Evolutionary conservation across 345 rosid genomes (phyloP), one percentile per base, ranked within the genome.

Genomic region (Eucalyptus guilfoylei): DNA sequence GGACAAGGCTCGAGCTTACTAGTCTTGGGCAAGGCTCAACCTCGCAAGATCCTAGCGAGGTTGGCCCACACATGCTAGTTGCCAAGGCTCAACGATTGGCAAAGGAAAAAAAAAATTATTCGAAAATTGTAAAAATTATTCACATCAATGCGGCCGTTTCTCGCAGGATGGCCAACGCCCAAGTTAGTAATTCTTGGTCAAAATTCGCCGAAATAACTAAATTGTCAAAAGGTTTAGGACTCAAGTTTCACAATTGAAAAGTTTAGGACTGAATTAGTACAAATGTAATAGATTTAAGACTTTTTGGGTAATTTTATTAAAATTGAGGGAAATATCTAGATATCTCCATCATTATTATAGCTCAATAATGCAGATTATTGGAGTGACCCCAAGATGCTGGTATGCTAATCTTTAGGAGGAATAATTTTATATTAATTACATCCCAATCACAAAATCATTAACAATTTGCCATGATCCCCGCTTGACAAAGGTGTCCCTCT

Each of bases 31-130:
- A 55, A 55, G 62, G 62, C 12, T 26, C 28, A 5, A 26, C 30
- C 62, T 55, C 0, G 1, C 3, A 0, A 23, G 30, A 55, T 23
- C 30, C 62, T 26, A 55, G 30, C 13, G 0, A 55, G 3, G 62
- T 24, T 1, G 7, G 62, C 30, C 62, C 30, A 23, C 30, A 26
- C 62, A 23, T 55, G 30, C 6, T 23, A 0, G 14, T 55, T 55
- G 62, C 28, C 62, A 24, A 55, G 62, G 62, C 62, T 26, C 62
- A 55, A 10, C 3, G 1, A 55, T 23, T 1, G 1, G 2, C 0
- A 2, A 11, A 55, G 62, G 62, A 55, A 55, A 55, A 24, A 55
- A 14, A 55, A 55, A 55, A 55, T 55, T 55, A 23, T 4, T 55
- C 1, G 0, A 52, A 52, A 24, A 55, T 55, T 55, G 0, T 55